These are phyloP conservation scores for Tricholoma furcatifolium DNA, from an alignment of 768 basidiomycete genomes.

Conservation along the genomic window DNA sequence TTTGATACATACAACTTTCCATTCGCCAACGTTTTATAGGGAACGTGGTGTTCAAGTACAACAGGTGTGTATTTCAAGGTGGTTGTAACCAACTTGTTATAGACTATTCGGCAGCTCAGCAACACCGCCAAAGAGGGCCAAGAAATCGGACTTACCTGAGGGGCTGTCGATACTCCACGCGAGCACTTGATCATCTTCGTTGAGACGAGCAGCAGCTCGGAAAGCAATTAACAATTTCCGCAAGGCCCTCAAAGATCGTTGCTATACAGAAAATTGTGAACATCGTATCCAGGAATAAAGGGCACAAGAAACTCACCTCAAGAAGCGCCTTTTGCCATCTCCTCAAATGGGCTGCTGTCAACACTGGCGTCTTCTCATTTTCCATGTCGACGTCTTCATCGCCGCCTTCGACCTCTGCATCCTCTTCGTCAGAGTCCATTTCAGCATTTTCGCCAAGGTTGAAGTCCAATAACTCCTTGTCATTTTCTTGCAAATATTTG, in stretches of 20 bases:
- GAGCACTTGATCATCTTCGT: slow-evolving; percentile 77
- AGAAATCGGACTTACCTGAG: slow-evolving; percentile 45
- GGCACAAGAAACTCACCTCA: slow-evolving; percentile 45
- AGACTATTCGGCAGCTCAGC: slow-evolving; percentile 53
- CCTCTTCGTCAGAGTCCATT: slow-evolving; percentile 44
- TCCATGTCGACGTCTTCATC: slow-evolving; percentile 49
- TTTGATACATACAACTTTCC: slow-evolving; percentile 76
- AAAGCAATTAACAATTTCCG: slow-evolving; percentile 87
- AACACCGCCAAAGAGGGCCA: background rate
- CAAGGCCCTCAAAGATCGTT: slow-evolving; percentile 81
- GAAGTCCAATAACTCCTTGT: slow-evolving; percentile 87
- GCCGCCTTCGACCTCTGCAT: slow-evolving; percentile 35
- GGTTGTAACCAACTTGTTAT: slow-evolving; percentile 88
- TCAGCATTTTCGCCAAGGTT: slow-evolving; percentile 40
- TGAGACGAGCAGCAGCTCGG: slow-evolving; percentile 86
- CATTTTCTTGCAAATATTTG: slow-evolving; percentile 97
- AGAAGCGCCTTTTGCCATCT: slow-evolving; percentile 90
- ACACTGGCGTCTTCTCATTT: slow-evolving; percentile 49
- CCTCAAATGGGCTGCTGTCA: slow-evolving; percentile 69
- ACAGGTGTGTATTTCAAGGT: slow-evolving; percentile 89
- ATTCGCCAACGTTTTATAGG: slow-evolving; percentile 76
- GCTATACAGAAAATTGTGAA: slow-evolving; percentile 40
- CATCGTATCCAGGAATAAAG: background rate
- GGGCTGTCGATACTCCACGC: slow-evolving; percentile 87
- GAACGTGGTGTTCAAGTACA: slow-evolving; percentile 82